Percentiles rank a stretch among this genome's conserved stretches.
Conservation (phyloP, 257 asterid species). For the Buddleja alternifolia region DNA sequence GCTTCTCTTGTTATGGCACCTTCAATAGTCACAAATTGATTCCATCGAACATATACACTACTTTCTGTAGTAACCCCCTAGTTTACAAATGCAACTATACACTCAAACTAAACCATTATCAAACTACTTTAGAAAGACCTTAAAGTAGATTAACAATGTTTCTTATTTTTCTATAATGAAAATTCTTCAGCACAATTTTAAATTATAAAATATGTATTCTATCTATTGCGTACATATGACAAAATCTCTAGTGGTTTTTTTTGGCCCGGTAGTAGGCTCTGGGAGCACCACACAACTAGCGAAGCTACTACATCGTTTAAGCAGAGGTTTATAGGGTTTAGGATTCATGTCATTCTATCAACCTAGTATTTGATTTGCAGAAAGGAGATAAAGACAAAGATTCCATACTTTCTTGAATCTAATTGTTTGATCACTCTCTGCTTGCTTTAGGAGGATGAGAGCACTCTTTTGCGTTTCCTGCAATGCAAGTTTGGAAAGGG, state of each 20-base stretch:
- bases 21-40: background rate
- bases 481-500: constrained; percentile 95
- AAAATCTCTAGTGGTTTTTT: too few species aligned
- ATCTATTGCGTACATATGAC: too few species aligned
- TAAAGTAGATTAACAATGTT: background rate
- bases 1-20: background rate
- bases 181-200: background rate
- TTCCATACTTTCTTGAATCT: constrained; percentile 30
- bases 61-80: background rate
- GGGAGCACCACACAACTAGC: too few species aligned
- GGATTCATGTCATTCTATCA: constrained; percentile 2
- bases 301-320: too few species aligned
- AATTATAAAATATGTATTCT: background rate
- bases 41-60: background rate
- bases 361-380: background rate
- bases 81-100: background rate
- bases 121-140: background rate
- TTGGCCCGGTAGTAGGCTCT: too few species aligned
- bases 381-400: background rate
- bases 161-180: constrained; percentile 1
- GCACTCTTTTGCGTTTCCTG: constrained; percentile 91
- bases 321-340: too few species aligned
- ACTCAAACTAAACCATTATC: background rate
- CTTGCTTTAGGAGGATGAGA: constrained; percentile 80
- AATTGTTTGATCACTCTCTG: constrained; percentile 25